phyloP scores from a whole-genome alignment of 176 grass and related monocot species.

The Lolium rigidum region DNA sequence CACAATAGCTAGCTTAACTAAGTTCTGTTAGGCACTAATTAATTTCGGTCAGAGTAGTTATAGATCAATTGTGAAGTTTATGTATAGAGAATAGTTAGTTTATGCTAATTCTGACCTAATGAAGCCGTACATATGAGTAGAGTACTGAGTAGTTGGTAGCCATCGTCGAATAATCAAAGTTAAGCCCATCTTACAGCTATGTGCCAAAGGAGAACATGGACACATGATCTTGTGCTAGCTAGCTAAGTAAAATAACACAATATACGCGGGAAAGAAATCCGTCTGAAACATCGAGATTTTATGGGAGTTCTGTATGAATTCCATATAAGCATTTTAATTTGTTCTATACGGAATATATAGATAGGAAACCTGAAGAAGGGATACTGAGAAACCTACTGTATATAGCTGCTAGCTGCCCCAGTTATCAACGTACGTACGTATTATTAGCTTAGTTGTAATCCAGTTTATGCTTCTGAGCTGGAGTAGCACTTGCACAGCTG shows the following conservation, averaged over 20 bases:
- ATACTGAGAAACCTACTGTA: not conserved
- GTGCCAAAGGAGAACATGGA: conserved; percentile 14
- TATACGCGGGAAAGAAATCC: not conserved
- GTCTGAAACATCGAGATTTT: not conserved
- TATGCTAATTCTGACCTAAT: not conserved
- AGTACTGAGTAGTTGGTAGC: not conserved
- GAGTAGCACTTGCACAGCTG: not conserved
- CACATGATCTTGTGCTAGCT: conserved; percentile 13
- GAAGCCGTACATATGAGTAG: not conserved
- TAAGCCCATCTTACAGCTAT: conserved; percentile 7
- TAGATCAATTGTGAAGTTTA: not conserved
- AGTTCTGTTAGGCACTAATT: not conserved
- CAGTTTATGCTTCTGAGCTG: not conserved
- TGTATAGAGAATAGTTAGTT: not conserved
- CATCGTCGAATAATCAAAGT: not conserved
- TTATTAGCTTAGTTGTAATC: not conserved
- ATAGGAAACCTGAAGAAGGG: not conserved
- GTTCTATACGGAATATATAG: not conserved
- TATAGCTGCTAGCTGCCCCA: not conserved
- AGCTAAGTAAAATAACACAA: not conserved
- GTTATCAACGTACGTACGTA: not conserved
- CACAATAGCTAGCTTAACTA: not conserved
- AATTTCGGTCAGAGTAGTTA: not conserved
- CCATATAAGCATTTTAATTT: not conserved
- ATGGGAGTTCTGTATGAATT: not conserved